These are phyloP conservation scores for Neocucurbitaria cava DNA, from an alignment of 2,329 filamentous ascomycete species.

Conservation along the genomic window DNA sequence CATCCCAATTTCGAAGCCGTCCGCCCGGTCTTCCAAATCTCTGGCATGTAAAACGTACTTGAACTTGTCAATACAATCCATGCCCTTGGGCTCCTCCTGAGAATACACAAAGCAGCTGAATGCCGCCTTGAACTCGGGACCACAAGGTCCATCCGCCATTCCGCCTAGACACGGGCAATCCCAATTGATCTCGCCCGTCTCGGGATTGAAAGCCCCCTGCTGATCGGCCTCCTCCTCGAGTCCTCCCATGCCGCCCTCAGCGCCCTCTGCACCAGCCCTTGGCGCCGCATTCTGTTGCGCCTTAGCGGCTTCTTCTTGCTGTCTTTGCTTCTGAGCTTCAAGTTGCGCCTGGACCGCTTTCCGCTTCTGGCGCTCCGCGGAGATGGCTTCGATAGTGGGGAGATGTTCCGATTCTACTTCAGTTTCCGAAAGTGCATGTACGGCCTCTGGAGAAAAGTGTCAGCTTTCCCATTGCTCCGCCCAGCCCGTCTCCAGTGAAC, in stretches of 20 bases:
- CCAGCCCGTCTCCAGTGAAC: constrained; percentile 38
- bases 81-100: constrained; percentile 92
- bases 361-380: constrained; percentile 50
- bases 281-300: constrained; percentile 19
- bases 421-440: constrained; percentile 48
- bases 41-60: constrained; percentile 67
- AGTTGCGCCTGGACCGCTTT: constrained; percentile 39
- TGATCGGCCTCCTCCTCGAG: constrained; percentile 83
- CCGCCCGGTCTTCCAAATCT: not conserved
- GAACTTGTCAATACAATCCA: constrained; percentile 97
- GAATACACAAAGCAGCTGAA: constrained; percentile 99
- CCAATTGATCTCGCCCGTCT: constrained; percentile 99
- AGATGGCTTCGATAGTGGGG: constrained; percentile 54
- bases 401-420: constrained; percentile 50
- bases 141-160: constrained; percentile 96
- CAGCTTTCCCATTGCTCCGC: constrained; percentile 10
- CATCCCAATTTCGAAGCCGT: not conserved
- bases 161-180: constrained; percentile 97
- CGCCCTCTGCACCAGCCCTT: constrained; percentile 20
- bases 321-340: constrained; percentile 33
- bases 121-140: constrained; percentile 91
- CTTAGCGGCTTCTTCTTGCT: constrained; percentile 26
- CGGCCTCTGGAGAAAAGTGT: constrained; percentile 24
- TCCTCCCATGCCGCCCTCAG: constrained; percentile 55
- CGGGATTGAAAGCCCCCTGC: constrained; percentile 95